Evolutionary conservation across 108 stramenopile genomes (phyloP), one percentile per base, ranked within the genome.

Genomic region (Asterionellopsis glacialis): DNA sequence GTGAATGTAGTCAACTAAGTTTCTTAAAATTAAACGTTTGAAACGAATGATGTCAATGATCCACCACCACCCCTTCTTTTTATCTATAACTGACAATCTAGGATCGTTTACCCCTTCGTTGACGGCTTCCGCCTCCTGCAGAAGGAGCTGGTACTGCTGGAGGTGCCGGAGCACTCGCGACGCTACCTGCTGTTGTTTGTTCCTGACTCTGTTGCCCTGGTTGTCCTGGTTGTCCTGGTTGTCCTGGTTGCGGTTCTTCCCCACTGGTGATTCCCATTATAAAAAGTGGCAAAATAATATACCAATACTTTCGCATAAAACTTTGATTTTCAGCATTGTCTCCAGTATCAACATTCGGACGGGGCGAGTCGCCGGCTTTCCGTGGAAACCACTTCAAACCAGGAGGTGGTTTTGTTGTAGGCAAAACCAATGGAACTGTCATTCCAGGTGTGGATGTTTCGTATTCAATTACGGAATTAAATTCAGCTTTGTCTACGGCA

Each of bases 241-340:
- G 18, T 16, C 11, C 25, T 42, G 45, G 42, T 45, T 57, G 77
- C 11, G 71, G 58, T 15, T 70, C 76, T 0, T 57, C 76, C n/a
- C 22, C 56, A 3, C 72, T 68, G 23, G 65, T 25, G 85, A 88
- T 61, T 18, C 70, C 66, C 48, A 77, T 59, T 9, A 92, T 51
- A 6, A 76, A 53, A 48, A 92, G 51, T 3, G 91, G 87, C 51
- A 89, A 22, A 11, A 89, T 61, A 57, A 92, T 81, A 56, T 92
- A 92, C 91, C 91, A 92, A 61, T 92, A 92, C 57, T 65, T 65
- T 22, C 66, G 67, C 51, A 89, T 62, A 44, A 80, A 86, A 19
- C 74, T 67, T 62, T 69, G 72, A 59, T 70, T 57, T 42, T 45
- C 61, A 56, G 48, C 43, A 28, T 55, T 9, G 21, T 39, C 45